phyloP scores from a whole-genome alignment of 495 filamentous ascomycete species.

The Chaetomidium leptoderma region DNA sequence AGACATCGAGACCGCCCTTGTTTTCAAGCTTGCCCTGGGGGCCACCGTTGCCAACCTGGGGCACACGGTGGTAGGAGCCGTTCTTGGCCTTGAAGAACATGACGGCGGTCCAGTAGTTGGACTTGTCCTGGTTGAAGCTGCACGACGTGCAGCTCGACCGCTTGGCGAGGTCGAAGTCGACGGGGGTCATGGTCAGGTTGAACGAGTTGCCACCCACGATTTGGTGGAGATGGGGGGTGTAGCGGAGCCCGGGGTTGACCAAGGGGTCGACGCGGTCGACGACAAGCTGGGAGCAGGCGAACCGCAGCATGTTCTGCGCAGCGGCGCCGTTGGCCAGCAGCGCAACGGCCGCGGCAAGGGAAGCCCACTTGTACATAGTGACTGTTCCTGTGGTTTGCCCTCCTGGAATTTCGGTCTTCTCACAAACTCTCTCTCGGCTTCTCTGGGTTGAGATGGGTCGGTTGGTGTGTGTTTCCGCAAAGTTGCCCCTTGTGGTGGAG shows the following conservation, averaged over 20 bases:
- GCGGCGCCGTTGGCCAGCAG: slow-evolving; percentile 45
- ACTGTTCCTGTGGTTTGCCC: slow-evolving; percentile 30
- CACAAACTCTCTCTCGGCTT: slow-evolving; percentile 4
- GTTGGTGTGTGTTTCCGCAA: no score
- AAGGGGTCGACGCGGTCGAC: slow-evolving; percentile 51
- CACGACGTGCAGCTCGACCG: slow-evolving; percentile 67
- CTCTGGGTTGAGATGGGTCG: background rate
- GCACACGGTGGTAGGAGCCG: slow-evolving; percentile 64
- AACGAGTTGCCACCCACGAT: slow-evolving; percentile 61
- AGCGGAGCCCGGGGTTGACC: slow-evolving; percentile 48
- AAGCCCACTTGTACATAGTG: slow-evolving; percentile 49
- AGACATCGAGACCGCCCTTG: slow-evolving; percentile 53
- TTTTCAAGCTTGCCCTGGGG: slow-evolving; percentile 62
- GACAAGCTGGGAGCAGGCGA: slow-evolving; percentile 55
- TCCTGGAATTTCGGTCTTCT: background rate
- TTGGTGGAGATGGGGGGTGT: slow-evolving; percentile 52
- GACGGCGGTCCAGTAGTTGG: slow-evolving; percentile 74
- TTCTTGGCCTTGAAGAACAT: slow-evolving; percentile 63
- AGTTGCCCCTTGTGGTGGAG: background rate
- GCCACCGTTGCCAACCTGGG: slow-evolving; percentile 57
- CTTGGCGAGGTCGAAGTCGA: slow-evolving; percentile 46
- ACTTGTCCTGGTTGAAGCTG: slow-evolving; percentile 62
- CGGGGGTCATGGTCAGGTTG: slow-evolving; percentile 63
- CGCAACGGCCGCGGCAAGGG: slow-evolving; percentile 43
- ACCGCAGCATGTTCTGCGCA: slow-evolving; percentile 53